Conservation (phyloP, 192 early-diverging fungal genomes). For the Gigaspora rosea region DNA sequence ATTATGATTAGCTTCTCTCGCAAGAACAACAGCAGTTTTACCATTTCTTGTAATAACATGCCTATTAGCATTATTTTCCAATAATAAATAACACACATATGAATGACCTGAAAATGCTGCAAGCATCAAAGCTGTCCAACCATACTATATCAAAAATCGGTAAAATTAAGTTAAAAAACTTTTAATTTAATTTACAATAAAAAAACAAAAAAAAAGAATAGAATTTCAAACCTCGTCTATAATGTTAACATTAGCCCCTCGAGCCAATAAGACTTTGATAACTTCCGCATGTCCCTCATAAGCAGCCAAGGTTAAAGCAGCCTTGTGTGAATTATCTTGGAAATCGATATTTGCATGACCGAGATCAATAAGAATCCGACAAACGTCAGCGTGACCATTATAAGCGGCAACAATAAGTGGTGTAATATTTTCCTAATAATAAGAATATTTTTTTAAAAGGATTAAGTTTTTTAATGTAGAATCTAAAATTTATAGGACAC, state of each 20-base stretch:
- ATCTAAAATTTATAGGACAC: not conserved
- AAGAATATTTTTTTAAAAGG: not conserved
- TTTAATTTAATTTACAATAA: not conserved
- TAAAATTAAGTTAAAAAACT: not conserved
- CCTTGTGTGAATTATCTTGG: conserved; percentile 45
- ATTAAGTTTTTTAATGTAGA: not conserved
- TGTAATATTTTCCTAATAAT: conserved; percentile 47
- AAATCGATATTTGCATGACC: conserved; percentile 45
- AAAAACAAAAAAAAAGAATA: conserved; percentile 4
- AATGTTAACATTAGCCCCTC: conserved; percentile 38
- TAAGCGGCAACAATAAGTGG: conserved; percentile 69
- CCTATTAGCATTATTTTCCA: conserved; percentile 40
- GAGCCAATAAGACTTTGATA: conserved; percentile 36
- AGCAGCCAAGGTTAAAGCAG: conserved; percentile 40
- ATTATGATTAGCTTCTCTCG: conserved; percentile 40
- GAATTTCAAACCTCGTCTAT: conserved; percentile 33
- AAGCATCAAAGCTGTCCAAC: conserved; percentile 48
- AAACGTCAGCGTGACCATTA: conserved; percentile 51
- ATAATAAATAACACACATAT: conserved; percentile 39
- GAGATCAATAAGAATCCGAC: conserved; percentile 44
- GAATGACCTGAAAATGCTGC: conserved; percentile 42
- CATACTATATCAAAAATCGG: conserved; percentile 25
- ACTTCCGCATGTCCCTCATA: conserved; percentile 42
- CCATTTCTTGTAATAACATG: conserved; percentile 39
- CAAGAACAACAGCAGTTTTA: conserved; percentile 41